Evolutionary conservation across 208 protist species (phyloP).

Genomic region (Leishmania major): DNA sequence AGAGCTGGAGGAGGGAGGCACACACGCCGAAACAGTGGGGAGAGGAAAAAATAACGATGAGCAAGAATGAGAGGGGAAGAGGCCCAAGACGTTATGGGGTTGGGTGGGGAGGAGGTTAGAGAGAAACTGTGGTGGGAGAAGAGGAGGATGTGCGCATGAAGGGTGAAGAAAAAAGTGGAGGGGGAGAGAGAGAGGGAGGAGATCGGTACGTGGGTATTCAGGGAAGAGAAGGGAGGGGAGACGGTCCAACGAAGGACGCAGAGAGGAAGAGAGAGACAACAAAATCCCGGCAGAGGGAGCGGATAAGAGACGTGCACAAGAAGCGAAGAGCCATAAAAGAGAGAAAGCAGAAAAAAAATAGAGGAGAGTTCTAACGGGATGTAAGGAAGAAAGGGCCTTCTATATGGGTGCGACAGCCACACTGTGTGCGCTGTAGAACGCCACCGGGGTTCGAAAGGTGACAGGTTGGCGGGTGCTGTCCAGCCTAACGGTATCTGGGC

Average conservation of each 20-base stretch:
- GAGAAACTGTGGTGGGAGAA: neutral
- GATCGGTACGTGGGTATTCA: neutral
- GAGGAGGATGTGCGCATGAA: neutral
- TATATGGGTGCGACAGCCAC: neutral
- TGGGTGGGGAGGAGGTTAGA: neutral
- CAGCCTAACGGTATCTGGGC: neutral
- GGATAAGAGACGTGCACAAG: neutral
- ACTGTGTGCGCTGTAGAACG: neutral
- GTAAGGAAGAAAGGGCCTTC: neutral
- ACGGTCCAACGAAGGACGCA: neutral
- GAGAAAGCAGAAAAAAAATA: neutral
- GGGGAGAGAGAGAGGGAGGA: neutral
- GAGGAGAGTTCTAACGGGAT: neutral
- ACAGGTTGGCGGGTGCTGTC: neutral
- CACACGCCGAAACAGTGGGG: neutral
- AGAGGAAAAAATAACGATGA: neutral
- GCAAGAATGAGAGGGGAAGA: neutral
- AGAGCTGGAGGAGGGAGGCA: neutral
- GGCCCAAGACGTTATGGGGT: neutral
- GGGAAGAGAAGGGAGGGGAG: neutral
- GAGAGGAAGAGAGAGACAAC: neutral
- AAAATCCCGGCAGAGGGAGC: neutral
- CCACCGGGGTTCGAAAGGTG: neutral
- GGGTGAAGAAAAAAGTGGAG: neutral
- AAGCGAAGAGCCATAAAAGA: neutral